Evolutionary conservation across 2,329 filamentous ascomycete species (phyloP).

Genomic region (Paramyrothecium roridum): DNA sequence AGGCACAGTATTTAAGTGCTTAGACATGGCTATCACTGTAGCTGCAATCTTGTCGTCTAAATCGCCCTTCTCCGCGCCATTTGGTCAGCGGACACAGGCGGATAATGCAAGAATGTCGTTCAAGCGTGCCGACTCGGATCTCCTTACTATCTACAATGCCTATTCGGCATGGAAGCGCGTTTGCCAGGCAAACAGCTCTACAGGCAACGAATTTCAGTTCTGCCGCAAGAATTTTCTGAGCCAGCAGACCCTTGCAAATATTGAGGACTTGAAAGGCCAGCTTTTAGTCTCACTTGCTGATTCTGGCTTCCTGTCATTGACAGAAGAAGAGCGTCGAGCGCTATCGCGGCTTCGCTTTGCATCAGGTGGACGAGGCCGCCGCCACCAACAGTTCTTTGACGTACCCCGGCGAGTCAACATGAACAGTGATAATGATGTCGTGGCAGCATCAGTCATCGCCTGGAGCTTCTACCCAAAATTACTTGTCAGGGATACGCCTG

Average conservation of each 20-base stretch:
- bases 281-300: slow-evolving; percentile 82
- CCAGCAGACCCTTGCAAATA: slow-evolving; percentile 82
- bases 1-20: slow-evolving; percentile 81
- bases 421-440: slow-evolving; percentile 75
- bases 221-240: slow-evolving; percentile 94
- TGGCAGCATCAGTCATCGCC: slow-evolving; percentile 79
- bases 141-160: slow-evolving; percentile 90
- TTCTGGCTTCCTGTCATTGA: slow-evolving; percentile 76
- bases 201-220: slow-evolving; percentile 78
- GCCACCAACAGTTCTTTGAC: slow-evolving; percentile 75
- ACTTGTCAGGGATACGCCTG: slow-evolving; percentile 68
- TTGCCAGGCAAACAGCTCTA: slow-evolving; percentile 60
- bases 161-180: slow-evolving; percentile 86
- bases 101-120: slow-evolving; percentile 77
- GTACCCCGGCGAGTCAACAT: slow-evolving; percentile 71
- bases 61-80: slow-evolving; percentile 84
- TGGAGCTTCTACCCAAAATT: slow-evolving; percentile 97
- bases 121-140: slow-evolving; percentile 82
- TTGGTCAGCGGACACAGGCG: slow-evolving; percentile 78
- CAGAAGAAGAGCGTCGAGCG: slow-evolving; percentile 65
- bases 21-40: slow-evolving; percentile 88
- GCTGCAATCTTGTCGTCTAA: slow-evolving; percentile 94
- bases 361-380: slow-evolving; percentile 43
- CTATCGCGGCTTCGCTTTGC: slow-evolving; percentile 68
- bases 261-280: slow-evolving; percentile 94